phyloP scores from a whole-genome alignment of 169 alveolate genomes.

The Perkinsus marinus region DNA sequence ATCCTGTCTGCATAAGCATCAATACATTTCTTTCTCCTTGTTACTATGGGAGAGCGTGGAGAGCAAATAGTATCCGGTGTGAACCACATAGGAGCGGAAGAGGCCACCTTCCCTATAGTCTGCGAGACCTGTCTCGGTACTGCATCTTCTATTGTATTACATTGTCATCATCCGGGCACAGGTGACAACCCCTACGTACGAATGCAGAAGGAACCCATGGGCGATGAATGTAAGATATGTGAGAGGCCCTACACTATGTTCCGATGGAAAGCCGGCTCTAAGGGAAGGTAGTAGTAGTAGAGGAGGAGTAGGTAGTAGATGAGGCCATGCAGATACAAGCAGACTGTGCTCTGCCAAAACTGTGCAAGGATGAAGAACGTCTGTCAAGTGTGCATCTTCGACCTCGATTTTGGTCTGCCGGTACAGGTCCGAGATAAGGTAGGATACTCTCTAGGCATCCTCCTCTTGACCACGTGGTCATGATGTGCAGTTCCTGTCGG shows the following conservation, averaged over 20 bases:
- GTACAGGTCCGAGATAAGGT: constrained; percentile 84
- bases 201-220: constrained; percentile 84
- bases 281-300: constrained; percentile 54
- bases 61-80: constrained; percentile 53
- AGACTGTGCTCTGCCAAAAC: constrained; percentile 88
- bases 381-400: constrained; percentile 93
- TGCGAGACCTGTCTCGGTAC: constrained; percentile 83
- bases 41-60: constrained; percentile 61
- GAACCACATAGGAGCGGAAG: constrained; percentile 54
- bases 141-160: neutral
- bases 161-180: neutral
- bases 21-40: too few species aligned
- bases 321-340: constrained; percentile 69
- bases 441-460: neutral
- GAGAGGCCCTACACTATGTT: constrained; percentile 90
- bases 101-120: constrained; percentile 86
- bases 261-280: constrained; percentile 87
- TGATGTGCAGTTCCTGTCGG: constrained; percentile 2
- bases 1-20: too few species aligned
- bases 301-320: too few species aligned
- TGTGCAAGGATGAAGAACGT: constrained; percentile 94
- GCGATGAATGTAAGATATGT: constrained; percentile 90
- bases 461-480: too few species aligned
- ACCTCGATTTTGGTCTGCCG: constrained; percentile 90
- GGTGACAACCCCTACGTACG: constrained; percentile 93